A percentile compares a stretch with the other conserved stretches of the same genome.
phyloP scores from a whole-genome alignment of 1,284 basidiomycete genomes.

The Cryptococcus deneoformans region DNA sequence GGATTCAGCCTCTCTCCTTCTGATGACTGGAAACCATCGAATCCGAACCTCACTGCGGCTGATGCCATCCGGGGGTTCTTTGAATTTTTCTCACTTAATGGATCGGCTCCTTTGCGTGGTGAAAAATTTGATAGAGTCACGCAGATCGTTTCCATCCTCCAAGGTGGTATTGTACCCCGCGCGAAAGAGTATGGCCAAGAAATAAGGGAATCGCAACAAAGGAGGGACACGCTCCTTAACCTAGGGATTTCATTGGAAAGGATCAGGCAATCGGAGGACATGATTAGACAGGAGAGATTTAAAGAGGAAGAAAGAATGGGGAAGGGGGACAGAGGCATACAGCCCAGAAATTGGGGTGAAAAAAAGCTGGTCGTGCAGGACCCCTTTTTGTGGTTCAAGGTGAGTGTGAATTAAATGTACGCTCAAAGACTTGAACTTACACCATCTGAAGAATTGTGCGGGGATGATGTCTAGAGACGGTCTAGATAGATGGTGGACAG shows the following conservation, averaged over 20 bases:
- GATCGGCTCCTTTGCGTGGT: neutral
- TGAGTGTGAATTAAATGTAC: constrained; percentile 13
- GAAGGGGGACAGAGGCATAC: constrained; percentile 28
- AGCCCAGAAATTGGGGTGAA: constrained; percentile 38
- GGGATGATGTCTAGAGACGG: constrained; percentile 10
- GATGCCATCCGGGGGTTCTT: constrained; percentile 43
- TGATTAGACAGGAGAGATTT: constrained; percentile 8
- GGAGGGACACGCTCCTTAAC: neutral
- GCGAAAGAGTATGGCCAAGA: constrained; percentile 9
- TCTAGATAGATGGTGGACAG: constrained; percentile 12
- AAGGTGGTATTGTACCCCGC: constrained; percentile 31
- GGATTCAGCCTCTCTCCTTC: constrained; percentile 25
- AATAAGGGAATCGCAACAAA: constrained; percentile 5
- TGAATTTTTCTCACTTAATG: constrained; percentile 21
- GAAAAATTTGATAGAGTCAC: constrained; percentile 19
- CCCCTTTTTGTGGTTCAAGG: constrained; percentile 49
- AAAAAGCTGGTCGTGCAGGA: constrained; percentile 45
- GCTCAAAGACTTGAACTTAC: neutral
- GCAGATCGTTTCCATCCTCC: constrained; percentile 34
- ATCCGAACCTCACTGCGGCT: constrained; percentile 23
- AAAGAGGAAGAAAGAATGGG: constrained; percentile 23
- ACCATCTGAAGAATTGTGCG: constrained; percentile 12
- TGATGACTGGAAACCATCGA: constrained; percentile 18
- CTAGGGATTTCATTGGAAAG: neutral
- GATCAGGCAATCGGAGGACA: constrained; percentile 6